These are phyloP conservation scores for Chaetomium cochliodes DNA, from an alignment of 495 filamentous ascomycete genomes.

Conservation along the genomic window DNA sequence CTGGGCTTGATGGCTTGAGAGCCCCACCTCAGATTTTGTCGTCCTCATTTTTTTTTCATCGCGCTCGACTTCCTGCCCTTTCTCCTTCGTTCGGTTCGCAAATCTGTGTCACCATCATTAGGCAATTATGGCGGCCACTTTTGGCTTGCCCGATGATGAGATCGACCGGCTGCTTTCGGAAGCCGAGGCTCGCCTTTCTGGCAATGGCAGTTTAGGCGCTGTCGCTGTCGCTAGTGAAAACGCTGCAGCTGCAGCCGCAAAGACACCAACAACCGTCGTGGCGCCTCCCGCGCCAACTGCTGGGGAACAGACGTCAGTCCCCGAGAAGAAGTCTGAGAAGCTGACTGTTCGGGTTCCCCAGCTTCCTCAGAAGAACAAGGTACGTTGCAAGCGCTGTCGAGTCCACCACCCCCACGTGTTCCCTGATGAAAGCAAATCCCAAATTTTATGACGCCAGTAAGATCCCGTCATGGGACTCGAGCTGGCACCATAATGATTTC, in stretches of 20 bases:
- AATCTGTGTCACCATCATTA: constrained; percentile 7
- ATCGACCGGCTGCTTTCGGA: constrained; percentile 37
- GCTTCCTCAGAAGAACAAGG: constrained; percentile 43
- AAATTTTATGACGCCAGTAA: constrained; percentile 46
- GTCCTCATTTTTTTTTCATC: constrained; percentile 17
- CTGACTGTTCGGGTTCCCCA: constrained; percentile 45
- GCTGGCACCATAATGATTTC: constrained; percentile 60
- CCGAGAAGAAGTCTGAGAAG: constrained; percentile 32
- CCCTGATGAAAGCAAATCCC: constrained; percentile 43
- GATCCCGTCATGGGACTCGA: constrained; percentile 47
- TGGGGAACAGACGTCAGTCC: constrained; percentile 28
- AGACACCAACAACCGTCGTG: constrained; percentile 17
- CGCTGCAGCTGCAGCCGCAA: constrained; percentile 12
- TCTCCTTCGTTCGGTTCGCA: background rate
- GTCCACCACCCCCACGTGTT: constrained; percentile 19
- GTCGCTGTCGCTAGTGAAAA: constrained; percentile 14
- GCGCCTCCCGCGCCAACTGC: constrained; percentile 22
- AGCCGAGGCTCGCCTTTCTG: constrained; percentile 36
- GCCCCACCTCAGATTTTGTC: constrained; percentile 21
- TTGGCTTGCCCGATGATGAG: constrained; percentile 33
- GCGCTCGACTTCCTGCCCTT: background rate
- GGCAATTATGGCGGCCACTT: constrained; percentile 24
- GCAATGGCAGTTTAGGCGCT: constrained; percentile 20
- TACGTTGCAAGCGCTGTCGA: constrained; percentile 24
- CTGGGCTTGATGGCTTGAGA: background rate